A percentile compares a stretch with the other conserved stretches of the same genome.
phyloP scores from a whole-genome alignment of 768 basidiomycete genomes.

The Pleurotus sapidus region DNA sequence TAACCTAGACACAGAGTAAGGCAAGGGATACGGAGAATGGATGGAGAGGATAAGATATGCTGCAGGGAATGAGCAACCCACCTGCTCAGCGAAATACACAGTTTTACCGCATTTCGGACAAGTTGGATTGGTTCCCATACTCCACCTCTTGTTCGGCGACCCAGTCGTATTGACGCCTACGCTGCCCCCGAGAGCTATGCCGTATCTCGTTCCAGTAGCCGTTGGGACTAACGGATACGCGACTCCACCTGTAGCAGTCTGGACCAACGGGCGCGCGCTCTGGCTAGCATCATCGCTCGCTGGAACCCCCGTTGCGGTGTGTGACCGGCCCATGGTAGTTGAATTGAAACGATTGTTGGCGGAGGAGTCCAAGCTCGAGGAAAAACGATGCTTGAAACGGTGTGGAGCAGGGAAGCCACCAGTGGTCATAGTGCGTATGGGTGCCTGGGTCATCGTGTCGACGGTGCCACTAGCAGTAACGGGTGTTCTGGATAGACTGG shows the following conservation, averaged over 20 bases:
- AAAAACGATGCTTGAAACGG: constrained; percentile 6
- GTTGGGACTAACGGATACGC: constrained; percentile 34
- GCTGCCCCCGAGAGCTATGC: constrained; percentile 44
- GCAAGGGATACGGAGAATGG: no score
- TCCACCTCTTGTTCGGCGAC: constrained; percentile 48
- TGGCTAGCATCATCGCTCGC: constrained; percentile 14
- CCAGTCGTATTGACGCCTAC: constrained; percentile 29
- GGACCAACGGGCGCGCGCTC: constrained; percentile 23
- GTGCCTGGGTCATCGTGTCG: not conserved
- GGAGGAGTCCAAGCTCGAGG: constrained; percentile 2
- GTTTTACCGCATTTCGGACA: constrained; percentile 73
- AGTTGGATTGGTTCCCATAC: constrained; percentile 46
- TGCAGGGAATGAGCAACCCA: constrained; percentile 15
- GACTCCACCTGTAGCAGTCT: constrained; percentile 13
- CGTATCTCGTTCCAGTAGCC: constrained; percentile 66
- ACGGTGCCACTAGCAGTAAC: not conserved
- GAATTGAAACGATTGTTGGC: constrained; percentile 4
- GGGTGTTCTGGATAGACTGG: not conserved
- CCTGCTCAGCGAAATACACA: constrained; percentile 88
- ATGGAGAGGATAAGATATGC: no score
- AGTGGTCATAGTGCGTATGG: not conserved
- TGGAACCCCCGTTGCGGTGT: constrained; percentile 11
- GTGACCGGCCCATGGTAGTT: constrained; percentile 10
- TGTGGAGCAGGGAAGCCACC: not conserved
- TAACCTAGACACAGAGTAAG: constrained; percentile 45